Base-by-base conservation (phyloP, 768 basidiomycete species). In the Cubamyces lactineus region DNA sequence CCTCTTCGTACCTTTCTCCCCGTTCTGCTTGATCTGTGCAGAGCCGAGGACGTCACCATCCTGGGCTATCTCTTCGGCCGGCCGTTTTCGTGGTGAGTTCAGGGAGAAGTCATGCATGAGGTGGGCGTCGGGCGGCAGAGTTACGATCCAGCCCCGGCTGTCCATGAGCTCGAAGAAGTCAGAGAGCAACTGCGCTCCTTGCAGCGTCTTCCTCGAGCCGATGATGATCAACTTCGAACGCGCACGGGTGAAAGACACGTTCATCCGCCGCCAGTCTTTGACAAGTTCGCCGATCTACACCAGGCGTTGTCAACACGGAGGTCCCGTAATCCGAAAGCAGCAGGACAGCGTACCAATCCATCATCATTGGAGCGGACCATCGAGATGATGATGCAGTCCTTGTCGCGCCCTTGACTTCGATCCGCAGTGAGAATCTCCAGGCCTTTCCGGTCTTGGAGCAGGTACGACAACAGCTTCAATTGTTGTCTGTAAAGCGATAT, bases 401-500 rank as follows among this genome's bases (percentile, higher is more conserved):
- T 98, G 75, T 99, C 96, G 50, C 96, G 77, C 0, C 96, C 96
- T 75, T 97, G 96, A 73, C 91, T 93, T 59, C 87, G 88, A 76
- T 98, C 96, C 5, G 94, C 95, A 0, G 96, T 98, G 61, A 96
- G 76, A 49, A 95, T 84, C 73, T 98, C 96, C 15, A 96, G 78
- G 1, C 78, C 83, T 41, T 81, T 78, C 59, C 78, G 79, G 45
- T 74, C 75, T 38, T 79, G 75, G 40, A 98, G 72, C 46, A 89
- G 74, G 64, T 90, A 81, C 0, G 86, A 81, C 28, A 99, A 75
- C 1, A 96, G 80, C 76, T 98, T 98, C 77, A 96, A 89, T 71
- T 99, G 97, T 66, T 98, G 97, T 1, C 95, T 85, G 73, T 99
- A 99, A 41, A 95, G 78, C 4, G 96, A 92, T 68, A 99, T 89